Evolutionary conservation across 208 protist species (phyloP).

Genomic region (Phytomonas sp.): DNA sequence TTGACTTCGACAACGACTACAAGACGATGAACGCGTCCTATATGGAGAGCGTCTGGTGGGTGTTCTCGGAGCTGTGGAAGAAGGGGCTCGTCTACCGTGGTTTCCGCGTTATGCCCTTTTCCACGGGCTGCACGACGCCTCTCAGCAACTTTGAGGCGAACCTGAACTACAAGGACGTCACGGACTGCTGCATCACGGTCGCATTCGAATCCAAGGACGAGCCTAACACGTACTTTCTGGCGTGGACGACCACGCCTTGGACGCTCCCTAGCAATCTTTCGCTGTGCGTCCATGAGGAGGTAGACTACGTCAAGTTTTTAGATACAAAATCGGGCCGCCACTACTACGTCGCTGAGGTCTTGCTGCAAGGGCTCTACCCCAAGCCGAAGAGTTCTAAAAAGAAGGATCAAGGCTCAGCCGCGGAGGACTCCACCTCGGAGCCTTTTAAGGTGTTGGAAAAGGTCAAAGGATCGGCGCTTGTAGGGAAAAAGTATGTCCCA

Average conservation of each 20-base stretch:
- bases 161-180: slow-evolving; percentile 97
- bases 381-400: slow-evolving; percentile 50
- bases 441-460: slow-evolving; percentile 74
- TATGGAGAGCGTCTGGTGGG: slow-evolving; percentile 99
- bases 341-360: slow-evolving; percentile 78
- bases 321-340: slow-evolving; percentile 80
- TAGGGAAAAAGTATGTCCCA: slow-evolving; percentile 92
- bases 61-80: slow-evolving; percentile 97
- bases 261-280: slow-evolving; percentile 99
- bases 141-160: slow-evolving; percentile 99
- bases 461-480: slow-evolving; percentile 85
- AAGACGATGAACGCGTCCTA: slow-evolving; percentile 98
- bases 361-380: slow-evolving; percentile 68
- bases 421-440: not conserved
- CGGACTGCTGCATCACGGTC: slow-evolving; percentile 91
- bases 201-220: slow-evolving; percentile 77
- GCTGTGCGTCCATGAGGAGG: slow-evolving; percentile 97
- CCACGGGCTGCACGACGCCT: slow-evolving; percentile 96
- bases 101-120: slow-evolving; percentile 99
- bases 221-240: slow-evolving; percentile 87
- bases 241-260: slow-evolving; percentile 99
- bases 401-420: slow-evolving; percentile 16
- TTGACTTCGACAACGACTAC: slow-evolving; percentile 99
- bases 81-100: slow-evolving; percentile 98
- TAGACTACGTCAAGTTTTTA: slow-evolving; percentile 97